Conservation (phyloP, 495 filamentous ascomycete species). For the Aspergillus saccharolyticus region DNA sequence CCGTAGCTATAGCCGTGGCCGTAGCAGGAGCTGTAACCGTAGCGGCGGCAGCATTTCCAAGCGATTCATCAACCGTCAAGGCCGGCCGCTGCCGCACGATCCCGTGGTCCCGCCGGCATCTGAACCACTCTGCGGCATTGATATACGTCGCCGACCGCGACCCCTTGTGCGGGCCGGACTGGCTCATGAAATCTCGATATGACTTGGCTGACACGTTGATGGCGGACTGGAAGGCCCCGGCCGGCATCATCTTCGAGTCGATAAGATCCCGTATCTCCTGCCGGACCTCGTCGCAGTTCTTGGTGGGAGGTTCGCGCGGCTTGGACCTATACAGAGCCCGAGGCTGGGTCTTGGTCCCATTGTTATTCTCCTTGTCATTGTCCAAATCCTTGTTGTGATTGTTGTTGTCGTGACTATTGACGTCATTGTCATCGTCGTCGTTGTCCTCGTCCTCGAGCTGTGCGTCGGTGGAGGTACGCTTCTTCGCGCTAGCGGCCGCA, state of each 20-base stretch:
- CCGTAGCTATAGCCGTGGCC: not conserved
- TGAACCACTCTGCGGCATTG: not conserved
- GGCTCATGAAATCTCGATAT: conserved; percentile 13
- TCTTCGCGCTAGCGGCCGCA: too few relatives aligned
- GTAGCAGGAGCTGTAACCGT: not conserved
- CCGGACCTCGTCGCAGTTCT: conserved; percentile 10
- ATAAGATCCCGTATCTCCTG: conserved; percentile 11
- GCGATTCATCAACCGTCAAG: not conserved
- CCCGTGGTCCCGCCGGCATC: too few relatives aligned
- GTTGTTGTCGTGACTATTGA: not conserved
- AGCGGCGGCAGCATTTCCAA: not conserved
- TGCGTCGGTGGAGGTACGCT: too few relatives aligned
- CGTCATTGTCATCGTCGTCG: not conserved
- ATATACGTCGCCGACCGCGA: conserved; percentile 6
- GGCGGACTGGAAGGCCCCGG: conserved; percentile 9
- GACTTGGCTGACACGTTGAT: conserved; percentile 2
- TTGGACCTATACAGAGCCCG: too few relatives aligned
- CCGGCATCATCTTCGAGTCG: conserved; percentile 7
- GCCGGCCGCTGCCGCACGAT: too few relatives aligned
- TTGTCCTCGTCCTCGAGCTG: not conserved
- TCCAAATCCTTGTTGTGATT: too few relatives aligned
- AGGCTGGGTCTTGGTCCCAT: too few relatives aligned
- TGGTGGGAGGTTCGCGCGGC: not conserved
- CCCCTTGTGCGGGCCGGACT: conserved; percentile 9
- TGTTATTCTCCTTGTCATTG: too few relatives aligned